Conservation (phyloP, 768 basidiomycete genomes). For the Suillus variegatus region DNA sequence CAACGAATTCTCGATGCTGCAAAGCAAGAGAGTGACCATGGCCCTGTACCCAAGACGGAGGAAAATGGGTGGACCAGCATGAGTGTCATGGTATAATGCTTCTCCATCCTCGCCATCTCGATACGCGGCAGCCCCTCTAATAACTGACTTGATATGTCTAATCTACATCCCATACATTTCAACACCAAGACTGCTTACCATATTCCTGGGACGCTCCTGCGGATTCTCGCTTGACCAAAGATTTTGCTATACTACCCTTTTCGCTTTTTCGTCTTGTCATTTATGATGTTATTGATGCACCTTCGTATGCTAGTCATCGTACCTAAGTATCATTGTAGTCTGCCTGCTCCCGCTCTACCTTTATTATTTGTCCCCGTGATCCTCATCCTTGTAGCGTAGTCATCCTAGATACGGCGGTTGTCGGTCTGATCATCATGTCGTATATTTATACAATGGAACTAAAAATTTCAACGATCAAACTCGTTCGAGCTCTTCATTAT, state of each 20-base stretch:
- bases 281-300: conserved; percentile 13
- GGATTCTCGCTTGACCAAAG: conserved; percentile 18
- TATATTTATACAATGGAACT: conserved; percentile 33
- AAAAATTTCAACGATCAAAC: conserved; percentile 8
- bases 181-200: conserved; percentile 21
- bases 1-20: conserved; percentile 40
- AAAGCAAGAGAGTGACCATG: conserved; percentile 26
- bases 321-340: conserved; percentile 12
- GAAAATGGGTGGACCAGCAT: conserved; percentile 34
- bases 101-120: conserved; percentile 7
- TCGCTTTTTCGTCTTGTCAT: conserved; percentile 8
- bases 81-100: conserved; percentile 32
- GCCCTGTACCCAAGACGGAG: conserved; percentile 31
- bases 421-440: conserved; percentile 13
- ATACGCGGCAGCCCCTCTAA: conserved; percentile 27
- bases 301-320: conserved; percentile 12
- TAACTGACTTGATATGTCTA: conserved; percentile 21
- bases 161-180: conserved; percentile 20
- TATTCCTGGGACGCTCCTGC: conserved; percentile 31
- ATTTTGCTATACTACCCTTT: conserved; percentile 12
- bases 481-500: neutral
- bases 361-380: conserved; percentile 15
- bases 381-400: conserved; percentile 31
- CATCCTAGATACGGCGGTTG: conserved; percentile 31
- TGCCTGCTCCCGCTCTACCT: neutral